phyloP scores from a whole-genome alignment of 164 flowering plant species.

The Protea cynaroides region DNA sequence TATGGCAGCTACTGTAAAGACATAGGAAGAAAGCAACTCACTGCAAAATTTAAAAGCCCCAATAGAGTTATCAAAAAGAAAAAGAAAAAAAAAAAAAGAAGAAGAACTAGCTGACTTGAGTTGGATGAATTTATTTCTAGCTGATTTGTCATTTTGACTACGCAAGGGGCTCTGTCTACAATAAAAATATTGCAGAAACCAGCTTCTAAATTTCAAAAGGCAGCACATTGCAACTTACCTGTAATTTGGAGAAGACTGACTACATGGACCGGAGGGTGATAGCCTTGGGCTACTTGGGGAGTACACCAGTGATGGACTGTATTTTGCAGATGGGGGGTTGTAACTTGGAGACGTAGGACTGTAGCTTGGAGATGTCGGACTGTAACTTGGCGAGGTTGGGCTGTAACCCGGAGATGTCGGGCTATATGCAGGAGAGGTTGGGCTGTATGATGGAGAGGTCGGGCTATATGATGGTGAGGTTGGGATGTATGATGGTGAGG shows the following conservation, averaged over 20 bases:
- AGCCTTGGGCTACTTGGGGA: slow-evolving; percentile 90
- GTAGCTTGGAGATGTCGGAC: slow-evolving; percentile 79
- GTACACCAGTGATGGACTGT: slow-evolving; percentile 80
- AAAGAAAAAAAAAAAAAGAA: neutral
- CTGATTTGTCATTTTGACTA: too few species aligned
- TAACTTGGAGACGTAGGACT: slow-evolving; percentile 72
- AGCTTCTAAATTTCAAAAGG: neutral
- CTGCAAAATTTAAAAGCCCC: too few species aligned
- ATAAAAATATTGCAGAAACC: neutral
- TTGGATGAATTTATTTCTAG: neutral
- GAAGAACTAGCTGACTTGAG: neutral
- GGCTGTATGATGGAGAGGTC: slow-evolving; percentile 89
- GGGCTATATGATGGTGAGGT: slow-evolving; percentile 94
- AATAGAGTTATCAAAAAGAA: too few species aligned
- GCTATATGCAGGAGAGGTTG: slow-evolving; percentile 86
- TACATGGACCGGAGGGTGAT: slow-evolving; percentile 81
- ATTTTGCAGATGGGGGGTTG: slow-evolving; percentile 63
- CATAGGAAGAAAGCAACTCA: too few species aligned
- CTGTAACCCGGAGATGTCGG: slow-evolving; percentile 87
- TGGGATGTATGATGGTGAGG: slow-evolving; percentile 90
- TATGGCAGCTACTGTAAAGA: too few species aligned
- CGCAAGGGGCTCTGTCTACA: too few species aligned
- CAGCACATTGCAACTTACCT: slow-evolving; percentile 34
- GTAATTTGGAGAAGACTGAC: slow-evolving; percentile 90
- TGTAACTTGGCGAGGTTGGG: slow-evolving; percentile 80